Conservation (phyloP, 1,284 basidiomycete genomes). For the Boletus smithii region DNA sequence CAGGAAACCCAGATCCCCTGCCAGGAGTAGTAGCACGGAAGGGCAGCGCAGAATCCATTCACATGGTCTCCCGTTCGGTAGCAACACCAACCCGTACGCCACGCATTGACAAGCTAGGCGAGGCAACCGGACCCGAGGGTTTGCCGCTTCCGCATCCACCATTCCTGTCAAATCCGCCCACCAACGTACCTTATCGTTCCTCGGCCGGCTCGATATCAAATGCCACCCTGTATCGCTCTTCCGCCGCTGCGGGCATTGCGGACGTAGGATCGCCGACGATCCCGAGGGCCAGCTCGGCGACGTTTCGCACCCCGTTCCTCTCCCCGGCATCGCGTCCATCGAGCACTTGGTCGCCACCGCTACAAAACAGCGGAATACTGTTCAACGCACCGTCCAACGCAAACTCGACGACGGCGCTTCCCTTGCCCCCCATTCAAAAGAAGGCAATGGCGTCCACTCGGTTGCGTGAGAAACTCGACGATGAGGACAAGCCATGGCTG, state of each 20-base stretch:
- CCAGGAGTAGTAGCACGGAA: constrained; percentile 37
- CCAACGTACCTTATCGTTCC: constrained; percentile 40
- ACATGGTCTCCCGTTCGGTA: constrained; percentile 21
- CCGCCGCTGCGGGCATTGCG: constrained; percentile 24
- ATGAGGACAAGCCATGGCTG: constrained; percentile 55
- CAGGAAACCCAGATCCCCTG: constrained; percentile 59
- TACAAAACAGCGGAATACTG: constrained; percentile 19
- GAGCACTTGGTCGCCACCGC: constrained; percentile 57
- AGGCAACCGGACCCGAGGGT: constrained; percentile 19
- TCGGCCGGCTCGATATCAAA: constrained; percentile 24
- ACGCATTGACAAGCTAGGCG: constrained; percentile 22
- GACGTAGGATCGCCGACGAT: constrained; percentile 7
- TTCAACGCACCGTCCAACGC: constrained; percentile 33
- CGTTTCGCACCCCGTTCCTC: constrained; percentile 66
- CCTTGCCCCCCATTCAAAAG: constrained; percentile 37
- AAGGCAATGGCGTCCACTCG: constrained; percentile 50
- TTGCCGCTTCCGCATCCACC: constrained; percentile 48
- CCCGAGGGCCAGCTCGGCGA: constrained; percentile 46
- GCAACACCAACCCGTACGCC: constrained; percentile 6
- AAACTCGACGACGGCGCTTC: constrained; percentile 36
- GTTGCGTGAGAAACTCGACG: constrained; percentile 43
- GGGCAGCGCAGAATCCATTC: constrained; percentile 37
- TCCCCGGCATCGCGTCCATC: constrained; percentile 64
- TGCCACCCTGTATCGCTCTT: constrained; percentile 28
- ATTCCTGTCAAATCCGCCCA: constrained; percentile 45